Conservation (phyloP, 1,139 yeast species). For the Pichia sp. region DNA sequence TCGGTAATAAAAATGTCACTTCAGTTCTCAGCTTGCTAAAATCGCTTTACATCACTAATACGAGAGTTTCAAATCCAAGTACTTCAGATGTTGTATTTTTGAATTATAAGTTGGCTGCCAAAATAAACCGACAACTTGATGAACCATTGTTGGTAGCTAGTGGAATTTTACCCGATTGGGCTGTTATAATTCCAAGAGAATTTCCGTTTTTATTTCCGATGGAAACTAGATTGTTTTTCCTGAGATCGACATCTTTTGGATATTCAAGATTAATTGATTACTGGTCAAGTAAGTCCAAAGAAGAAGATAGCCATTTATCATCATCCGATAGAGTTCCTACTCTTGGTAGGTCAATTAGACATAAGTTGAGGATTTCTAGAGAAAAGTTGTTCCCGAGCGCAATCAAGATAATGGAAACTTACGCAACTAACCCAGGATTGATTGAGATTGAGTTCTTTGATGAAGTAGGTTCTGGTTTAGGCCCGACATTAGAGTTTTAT, state of each 20-base stretch:
- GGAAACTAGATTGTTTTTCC: conserved; percentile 68
- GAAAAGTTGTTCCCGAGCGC: conserved; percentile 71
- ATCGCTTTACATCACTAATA: conserved; percentile 44
- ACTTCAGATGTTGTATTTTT: conserved; percentile 47
- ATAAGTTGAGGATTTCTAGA: conserved; percentile 74
- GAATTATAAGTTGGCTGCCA: conserved; percentile 81
- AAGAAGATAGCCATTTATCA: conserved; percentile 12
- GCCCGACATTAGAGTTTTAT: conserved; percentile 92
- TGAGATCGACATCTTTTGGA: conserved; percentile 89
- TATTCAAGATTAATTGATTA: conserved; percentile 75
- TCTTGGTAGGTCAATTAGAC: conserved; percentile 73
- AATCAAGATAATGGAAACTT: conserved; percentile 64
- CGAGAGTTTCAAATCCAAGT: conserved; percentile 28
- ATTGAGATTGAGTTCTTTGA: conserved; percentile 84
- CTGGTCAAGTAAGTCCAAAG: conserved; percentile 57
- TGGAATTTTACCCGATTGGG: conserved; percentile 85
- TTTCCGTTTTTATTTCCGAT: conserved; percentile 83
- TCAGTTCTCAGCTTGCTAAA: conserved; percentile 52
- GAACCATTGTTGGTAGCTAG: conserved; percentile 87
- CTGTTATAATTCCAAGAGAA: conserved; percentile 59
- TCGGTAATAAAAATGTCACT: conserved; percentile 41
- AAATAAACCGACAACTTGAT: conserved; percentile 78
- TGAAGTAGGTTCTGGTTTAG: conserved; percentile 95
- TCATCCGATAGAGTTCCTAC: conserved; percentile 21
- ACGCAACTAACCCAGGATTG: conserved; percentile 75